Percentiles rank a stretch among this genome's conserved stretches.
phyloP scores from a whole-genome alignment of 2,329 filamentous ascomycete genomes.

The Talaromyces albobiverticillius region DNA sequence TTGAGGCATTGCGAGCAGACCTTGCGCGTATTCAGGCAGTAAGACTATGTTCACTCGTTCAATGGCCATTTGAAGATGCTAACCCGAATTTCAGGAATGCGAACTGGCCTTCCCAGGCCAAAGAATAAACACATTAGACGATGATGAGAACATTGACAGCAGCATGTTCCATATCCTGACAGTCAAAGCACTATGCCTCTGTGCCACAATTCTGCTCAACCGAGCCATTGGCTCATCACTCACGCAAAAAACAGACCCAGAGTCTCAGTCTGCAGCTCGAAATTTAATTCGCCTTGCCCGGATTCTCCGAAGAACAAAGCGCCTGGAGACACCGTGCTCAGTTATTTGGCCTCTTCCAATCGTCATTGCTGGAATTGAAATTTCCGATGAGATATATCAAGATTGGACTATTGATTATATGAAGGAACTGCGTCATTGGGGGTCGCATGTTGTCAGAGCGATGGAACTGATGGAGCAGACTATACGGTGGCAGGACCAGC shows the following conservation, averaged over 20 bases:
- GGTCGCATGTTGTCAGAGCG: not conserved
- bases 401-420: not conserved
- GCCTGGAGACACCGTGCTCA: not conserved
- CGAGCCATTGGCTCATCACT: no score
- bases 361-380: not conserved
- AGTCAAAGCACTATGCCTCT: no score
- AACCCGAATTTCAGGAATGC: not conserved
- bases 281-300: not conserved
- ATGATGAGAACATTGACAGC: no score
- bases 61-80: no score
- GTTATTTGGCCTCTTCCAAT: not conserved
- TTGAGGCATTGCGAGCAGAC: not conserved
- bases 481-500: not conserved
- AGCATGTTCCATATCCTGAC: no score
- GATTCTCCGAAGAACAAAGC: not conserved
- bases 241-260: no score
- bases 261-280: no score
- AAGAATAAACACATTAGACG: no score
- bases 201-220: no score
- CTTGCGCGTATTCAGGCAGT: not conserved
- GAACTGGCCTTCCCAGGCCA: no score
- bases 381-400: not conserved
- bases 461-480: not conserved
- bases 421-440: not conserved
- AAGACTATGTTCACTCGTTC: not conserved